These are phyloP conservation scores for Diplodia scrobiculata DNA, from an alignment of 2,329 filamentous ascomycete species.

Conservation along the genomic window DNA sequence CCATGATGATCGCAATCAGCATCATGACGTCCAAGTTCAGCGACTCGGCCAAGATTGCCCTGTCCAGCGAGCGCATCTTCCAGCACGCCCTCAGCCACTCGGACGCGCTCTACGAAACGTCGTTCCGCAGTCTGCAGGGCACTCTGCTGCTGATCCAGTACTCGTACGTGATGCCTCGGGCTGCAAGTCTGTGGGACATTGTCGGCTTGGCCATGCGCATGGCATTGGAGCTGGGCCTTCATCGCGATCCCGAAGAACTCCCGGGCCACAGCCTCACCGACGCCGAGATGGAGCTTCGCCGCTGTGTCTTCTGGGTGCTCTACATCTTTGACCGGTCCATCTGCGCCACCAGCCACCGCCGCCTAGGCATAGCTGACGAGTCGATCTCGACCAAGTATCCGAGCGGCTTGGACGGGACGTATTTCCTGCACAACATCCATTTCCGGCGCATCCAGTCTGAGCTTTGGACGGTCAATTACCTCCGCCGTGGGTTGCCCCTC, in stretches of 20 bases:
- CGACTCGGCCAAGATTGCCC: constrained; percentile 25
- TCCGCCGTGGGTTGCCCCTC: constrained; percentile 14
- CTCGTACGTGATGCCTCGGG: constrained; percentile 25
- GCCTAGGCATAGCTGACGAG: constrained; percentile 22
- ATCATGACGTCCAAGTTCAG: constrained; percentile 28
- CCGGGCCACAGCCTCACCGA: constrained; percentile 9
- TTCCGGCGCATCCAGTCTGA: constrained; percentile 28
- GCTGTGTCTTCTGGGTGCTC: constrained; percentile 25
- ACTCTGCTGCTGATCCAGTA: constrained; percentile 22
- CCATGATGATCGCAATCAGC: constrained; percentile 28
- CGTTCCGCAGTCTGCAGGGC: constrained; percentile 16
- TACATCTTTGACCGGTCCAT: constrained; percentile 28
- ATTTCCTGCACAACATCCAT: constrained; percentile 25
- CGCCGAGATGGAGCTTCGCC: constrained; percentile 6
- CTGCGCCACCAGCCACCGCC: constrained; percentile 27
- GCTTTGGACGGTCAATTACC: constrained; percentile 29
- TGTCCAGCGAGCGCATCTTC: constrained; percentile 23
- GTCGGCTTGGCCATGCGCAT: constrained; percentile 24
- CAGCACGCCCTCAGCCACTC: constrained; percentile 22
- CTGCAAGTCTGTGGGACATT: constrained; percentile 24
- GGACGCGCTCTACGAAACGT: constrained; percentile 15
- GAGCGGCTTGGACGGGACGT: constrained; percentile 15
- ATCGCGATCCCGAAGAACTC: constrained; percentile 25
- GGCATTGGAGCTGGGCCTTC: constrained; percentile 26
- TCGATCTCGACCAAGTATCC: constrained; percentile 29